Percentiles rank a stretch among this genome's conserved stretches.
Evolutionary conservation across 257 asterid genomes (phyloP).

Genomic region (Salvia hispanica): DNA sequence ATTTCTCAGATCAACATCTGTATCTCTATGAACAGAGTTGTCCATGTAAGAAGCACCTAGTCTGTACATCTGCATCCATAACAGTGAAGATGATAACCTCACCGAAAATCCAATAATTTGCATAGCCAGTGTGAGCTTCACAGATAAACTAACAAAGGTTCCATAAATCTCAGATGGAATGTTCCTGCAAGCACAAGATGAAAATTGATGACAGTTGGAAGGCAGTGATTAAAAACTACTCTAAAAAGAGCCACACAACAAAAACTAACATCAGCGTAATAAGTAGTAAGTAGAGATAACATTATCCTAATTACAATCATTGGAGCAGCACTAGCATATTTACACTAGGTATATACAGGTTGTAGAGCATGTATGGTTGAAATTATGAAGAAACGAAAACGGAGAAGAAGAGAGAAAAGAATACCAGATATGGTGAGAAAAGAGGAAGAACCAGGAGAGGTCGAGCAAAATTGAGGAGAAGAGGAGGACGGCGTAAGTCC

Average conservation of each 20-base stretch:
- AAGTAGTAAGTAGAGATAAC: conserved; percentile 5
- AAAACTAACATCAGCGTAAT: not conserved
- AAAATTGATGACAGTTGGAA: conserved; percentile 12
- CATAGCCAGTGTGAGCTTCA: conserved; percentile 87
- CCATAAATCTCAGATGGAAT: conserved; percentile 69
- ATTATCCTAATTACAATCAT: conserved; percentile 1
- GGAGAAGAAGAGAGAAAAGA: not conserved
- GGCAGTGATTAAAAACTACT: conserved; percentile 4
- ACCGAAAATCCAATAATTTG: conserved; percentile 78
- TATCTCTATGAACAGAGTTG: conserved; percentile 59
- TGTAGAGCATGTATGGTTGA: no score
- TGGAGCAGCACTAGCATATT: not conserved
- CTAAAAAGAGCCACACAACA: not conserved
- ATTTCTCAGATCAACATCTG: conserved; percentile 72
- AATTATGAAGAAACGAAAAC: no score
- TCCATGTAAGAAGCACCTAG: conserved; percentile 76
- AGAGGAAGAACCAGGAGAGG: conserved; percentile 80
- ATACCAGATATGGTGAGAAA: conserved; percentile 69
- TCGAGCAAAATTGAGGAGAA: conserved; percentile 73
- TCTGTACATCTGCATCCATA: conserved; percentile 97
- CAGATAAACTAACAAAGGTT: conserved; percentile 60
- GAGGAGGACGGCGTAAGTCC: conserved; percentile 85
- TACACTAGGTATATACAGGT: not conserved
- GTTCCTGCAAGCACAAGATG: conserved; percentile 55
- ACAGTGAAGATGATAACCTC: conserved; percentile 74